phyloP scores from a whole-genome alignment of 2,329 filamentous ascomycete genomes.

The Phaeosphaeriaceae sp. region DNA sequence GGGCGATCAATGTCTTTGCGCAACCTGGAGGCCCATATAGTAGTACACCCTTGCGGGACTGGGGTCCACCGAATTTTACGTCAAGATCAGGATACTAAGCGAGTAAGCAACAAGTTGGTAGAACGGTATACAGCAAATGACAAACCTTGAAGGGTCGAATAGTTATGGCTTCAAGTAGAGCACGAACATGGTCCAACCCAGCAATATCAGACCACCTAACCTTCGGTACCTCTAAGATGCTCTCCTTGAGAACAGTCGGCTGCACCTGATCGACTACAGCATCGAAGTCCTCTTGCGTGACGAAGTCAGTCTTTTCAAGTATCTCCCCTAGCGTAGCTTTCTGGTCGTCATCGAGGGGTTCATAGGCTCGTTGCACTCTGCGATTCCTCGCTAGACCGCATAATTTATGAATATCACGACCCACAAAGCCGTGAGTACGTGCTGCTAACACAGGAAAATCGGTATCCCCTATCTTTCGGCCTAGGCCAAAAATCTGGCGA shows the following conservation, averaged over 20 bases:
- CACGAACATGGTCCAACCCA: constrained; percentile 79
- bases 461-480: constrained; percentile 61
- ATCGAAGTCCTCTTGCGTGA: constrained; percentile 64
- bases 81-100: constrained; percentile 46
- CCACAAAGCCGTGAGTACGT: constrained; percentile 87
- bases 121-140: constrained; percentile 8
- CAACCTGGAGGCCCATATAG: constrained; percentile 94
- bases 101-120: constrained; percentile 9
- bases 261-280: constrained; percentile 73
- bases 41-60: constrained; percentile 78
- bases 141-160: constrained; percentile 65
- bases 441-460: constrained; percentile 66
- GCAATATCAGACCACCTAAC: constrained; percentile 89
- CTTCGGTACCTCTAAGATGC: constrained; percentile 86
- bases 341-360: constrained; percentile 26
- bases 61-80: constrained; percentile 42
- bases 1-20: constrained; percentile 91
- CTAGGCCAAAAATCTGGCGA: constrained; percentile 51
- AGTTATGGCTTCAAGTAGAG: constrained; percentile 64
- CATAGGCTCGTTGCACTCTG: constrained; percentile 26
- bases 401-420: constrained; percentile 75
- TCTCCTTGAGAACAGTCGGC: constrained; percentile 87
- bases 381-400: constrained; percentile 61
- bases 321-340: constrained; percentile 30
- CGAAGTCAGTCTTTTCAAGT: constrained; percentile 26